Evolutionary conservation across 1,139 yeast genomes (phyloP).

Genomic region (Kurtzmaniella quercitrusa): DNA sequence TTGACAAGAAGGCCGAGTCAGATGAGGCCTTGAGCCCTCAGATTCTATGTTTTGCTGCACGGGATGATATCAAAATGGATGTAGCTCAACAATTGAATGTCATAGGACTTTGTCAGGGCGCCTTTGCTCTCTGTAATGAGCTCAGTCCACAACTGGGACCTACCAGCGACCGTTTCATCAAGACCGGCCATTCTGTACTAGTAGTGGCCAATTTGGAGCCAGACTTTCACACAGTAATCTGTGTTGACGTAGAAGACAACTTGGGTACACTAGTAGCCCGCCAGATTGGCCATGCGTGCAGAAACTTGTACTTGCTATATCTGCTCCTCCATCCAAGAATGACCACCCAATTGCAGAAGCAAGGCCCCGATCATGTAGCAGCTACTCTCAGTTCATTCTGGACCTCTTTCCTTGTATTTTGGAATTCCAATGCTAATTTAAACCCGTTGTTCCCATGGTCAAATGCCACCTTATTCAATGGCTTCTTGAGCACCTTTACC

Average conservation of each 20-base stretch:
- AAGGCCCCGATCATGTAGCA: background rate
- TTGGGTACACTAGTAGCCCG: background rate
- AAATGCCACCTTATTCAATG: constrained; percentile 28
- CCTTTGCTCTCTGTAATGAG: constrained; percentile 23
- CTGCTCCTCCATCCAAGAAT: background rate
- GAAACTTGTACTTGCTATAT: background rate
- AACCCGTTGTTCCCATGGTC: constrained; percentile 1
- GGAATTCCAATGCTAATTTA: background rate
- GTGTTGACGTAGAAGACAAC: constrained; percentile 14
- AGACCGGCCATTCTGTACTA: constrained; percentile 23
- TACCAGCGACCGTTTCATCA: constrained; percentile 17
- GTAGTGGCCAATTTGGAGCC: constrained; percentile 24
- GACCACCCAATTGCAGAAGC: background rate
- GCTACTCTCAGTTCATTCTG: background rate
- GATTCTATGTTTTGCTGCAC: constrained; percentile 24
- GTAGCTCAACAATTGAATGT: constrained; percentile 25
- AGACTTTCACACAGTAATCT: constrained; percentile 25
- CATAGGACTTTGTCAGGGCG: constrained; percentile 37
- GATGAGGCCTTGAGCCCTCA: constrained; percentile 27
- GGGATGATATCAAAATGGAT: constrained; percentile 9
- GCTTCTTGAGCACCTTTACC: constrained; percentile 32
- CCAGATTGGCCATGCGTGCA: background rate
- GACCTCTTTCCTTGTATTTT: background rate
- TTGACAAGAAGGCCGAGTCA: constrained; percentile 19
- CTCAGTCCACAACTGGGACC: constrained; percentile 10